Evolutionary conservation across 805 yeast species (phyloP).

Genomic region (Kodamaea laetipori): DNA sequence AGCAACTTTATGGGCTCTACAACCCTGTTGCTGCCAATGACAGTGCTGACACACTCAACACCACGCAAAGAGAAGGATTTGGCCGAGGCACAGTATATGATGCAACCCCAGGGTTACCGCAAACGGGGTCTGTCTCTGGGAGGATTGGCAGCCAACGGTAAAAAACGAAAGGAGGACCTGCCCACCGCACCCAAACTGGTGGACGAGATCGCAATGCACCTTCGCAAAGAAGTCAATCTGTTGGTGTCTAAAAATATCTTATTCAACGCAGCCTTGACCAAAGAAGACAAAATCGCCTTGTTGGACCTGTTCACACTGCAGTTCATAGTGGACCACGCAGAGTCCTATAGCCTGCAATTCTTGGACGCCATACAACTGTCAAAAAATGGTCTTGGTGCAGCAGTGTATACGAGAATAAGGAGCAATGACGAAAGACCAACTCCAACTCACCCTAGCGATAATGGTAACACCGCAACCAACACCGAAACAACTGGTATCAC

Average conservation of each 20-base stretch:
- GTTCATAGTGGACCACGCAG: conserved; percentile 17
- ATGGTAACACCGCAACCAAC: conserved; percentile 14
- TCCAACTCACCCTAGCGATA: conserved; percentile 5
- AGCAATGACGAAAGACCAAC: conserved; percentile 6
- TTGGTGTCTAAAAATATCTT: conserved; percentile 11
- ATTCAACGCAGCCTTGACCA: conserved; percentile 11
- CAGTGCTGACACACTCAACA: conserved; percentile 9
- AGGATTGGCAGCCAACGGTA: conserved; percentile 5
- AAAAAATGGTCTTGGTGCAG: conserved; percentile 16
- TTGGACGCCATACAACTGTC: conserved; percentile 13
- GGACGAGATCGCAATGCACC: conserved; percentile 12
- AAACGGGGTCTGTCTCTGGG: conserved; percentile 9
- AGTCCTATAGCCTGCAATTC: conserved; percentile 13
- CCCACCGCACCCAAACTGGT: conserved; percentile 2
- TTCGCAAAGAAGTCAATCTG: conserved; percentile 15
- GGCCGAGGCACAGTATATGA: conserved; percentile 5
- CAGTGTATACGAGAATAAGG: conserved; percentile 13
- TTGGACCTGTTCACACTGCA: conserved; percentile 17
- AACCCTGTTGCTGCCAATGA: conserved; percentile 6
- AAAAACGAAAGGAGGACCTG: conserved; percentile 10
- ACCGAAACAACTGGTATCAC: conserved; percentile 13
- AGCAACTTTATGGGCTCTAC: conserved; percentile 13
- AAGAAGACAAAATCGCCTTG: conserved; percentile 13
- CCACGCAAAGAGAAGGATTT: conserved; percentile 13
- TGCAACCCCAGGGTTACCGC: conserved; percentile 8